Base-by-base conservation (phyloP, 768 basidiomycete genomes). In the Rhodosporidiobolus sp. region DNA sequence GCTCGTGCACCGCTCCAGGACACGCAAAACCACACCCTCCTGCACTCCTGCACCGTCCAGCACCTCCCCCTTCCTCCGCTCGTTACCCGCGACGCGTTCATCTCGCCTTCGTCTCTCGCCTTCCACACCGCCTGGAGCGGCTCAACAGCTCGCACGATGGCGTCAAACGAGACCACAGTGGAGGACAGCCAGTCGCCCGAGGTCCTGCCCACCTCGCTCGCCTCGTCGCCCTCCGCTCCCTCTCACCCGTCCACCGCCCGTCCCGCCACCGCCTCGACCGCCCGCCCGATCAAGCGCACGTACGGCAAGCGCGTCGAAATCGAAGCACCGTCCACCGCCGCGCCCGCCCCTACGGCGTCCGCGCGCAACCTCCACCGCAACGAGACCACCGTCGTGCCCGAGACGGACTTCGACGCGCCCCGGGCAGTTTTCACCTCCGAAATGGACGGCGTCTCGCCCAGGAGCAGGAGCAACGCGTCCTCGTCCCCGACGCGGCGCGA, bases 341-440 rank as follows among this genome's bases (percentile, higher is more conserved):
- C 38, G 7, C 38, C 38, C 38, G 38, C 14, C 38, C 38, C 38
- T 14, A 7, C 38, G 16, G 52, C 22, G 20, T 30, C 2, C 14
- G 48, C 9, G 3, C 49, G 24, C 62, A 38, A 57, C 3, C 59
- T 68, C 53, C 59, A 43, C 8, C 26, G 50, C 16, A 20, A 62
- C 22, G 50, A 63, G 43, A 73, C 73, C 0, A 12, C 57, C 30
- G 32, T 66, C 12, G 45, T 74, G 9, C 73, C 68, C 46, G 71
- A 73, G 28, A 64, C 71, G 50, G 73, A 74, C 45, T 30, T 22
- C 8, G 63, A 57, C 16, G 22, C 9, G 24, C 26, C 35, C 34
- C 0, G n/a, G 22, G 43, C 26, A 7, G 11, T 34, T 35, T 35
- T n/a, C n/a, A n/a, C n/a, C n/a, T n/a, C 26, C n/a, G 50, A n/a